Base-by-base conservation (phyloP, 2,329 filamentous ascomycete genomes). In the Aspergillus versicolor region DNA sequence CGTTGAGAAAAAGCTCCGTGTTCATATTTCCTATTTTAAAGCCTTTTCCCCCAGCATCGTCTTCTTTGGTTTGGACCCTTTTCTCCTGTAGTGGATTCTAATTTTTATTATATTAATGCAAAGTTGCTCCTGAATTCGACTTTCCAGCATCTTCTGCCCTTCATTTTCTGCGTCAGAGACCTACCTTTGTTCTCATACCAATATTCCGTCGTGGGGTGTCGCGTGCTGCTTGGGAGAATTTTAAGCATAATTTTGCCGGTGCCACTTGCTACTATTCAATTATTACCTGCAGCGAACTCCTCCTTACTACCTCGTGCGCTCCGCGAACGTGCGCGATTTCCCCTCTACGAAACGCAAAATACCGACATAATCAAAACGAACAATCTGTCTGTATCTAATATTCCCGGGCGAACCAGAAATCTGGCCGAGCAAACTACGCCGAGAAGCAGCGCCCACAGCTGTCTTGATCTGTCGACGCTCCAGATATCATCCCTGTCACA, bases 401-500 rank as follows among this genome's bases (percentile, higher is more conserved):
- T 59, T 57, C 61, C 62, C 60, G 63, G 61, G 62, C 63, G 62
- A 64, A 63, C 64, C 61, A 70, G 63, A 73, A 77, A 69, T 63
- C 72, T 76, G 74, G 74, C 74, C 70, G 68, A 69, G 67, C 68
- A 72, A 68, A 68, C 66, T 38, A 65, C 68, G 60, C 67, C 68
- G 64, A 70, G 71, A 70, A 70, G 71, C 73, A 73, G 72, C 73
- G 75, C 69, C 60, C 65, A 71, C 65, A 75, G 75, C 73, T 77
- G 74, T 72, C 73, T 73, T 65, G 73, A 76, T 68, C 68, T 76
- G 62, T 74, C 72, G 43, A 66, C 69, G 56, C 66, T 75, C 62
- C 70, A 70, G 62, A 71, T 70, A 64, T 63, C 67, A 56, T 61
- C 65, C 59, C 59, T 62, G 60, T 63, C 60, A 57, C 61, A 62